These are phyloP conservation scores for Silene uniflora DNA, from an alignment of 148 eudicot genomes.

Conservation along the genomic window DNA sequence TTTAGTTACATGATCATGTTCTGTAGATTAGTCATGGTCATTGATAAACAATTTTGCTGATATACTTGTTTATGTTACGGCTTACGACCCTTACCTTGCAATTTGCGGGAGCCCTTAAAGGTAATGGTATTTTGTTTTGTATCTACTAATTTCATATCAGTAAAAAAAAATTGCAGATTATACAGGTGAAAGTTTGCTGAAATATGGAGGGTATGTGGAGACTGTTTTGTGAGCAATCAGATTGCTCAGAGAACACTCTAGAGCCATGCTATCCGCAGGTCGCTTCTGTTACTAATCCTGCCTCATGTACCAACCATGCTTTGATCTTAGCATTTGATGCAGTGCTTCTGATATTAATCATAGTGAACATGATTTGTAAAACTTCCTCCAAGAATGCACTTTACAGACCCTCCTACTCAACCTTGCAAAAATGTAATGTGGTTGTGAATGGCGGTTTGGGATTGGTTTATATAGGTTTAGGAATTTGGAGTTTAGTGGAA, in stretches of 20 bases:
- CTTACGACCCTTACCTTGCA: too few species aligned
- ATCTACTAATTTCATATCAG: neutral
- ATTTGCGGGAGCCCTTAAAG: too few species aligned
- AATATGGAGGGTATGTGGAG: slow-evolving; percentile 32
- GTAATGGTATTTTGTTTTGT: neutral
- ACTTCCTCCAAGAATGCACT: slow-evolving; percentile 27
- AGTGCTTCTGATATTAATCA: slow-evolving; percentile 42
- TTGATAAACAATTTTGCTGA: too few species aligned
- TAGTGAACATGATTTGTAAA: slow-evolving; percentile 39
- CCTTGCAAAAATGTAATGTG: slow-evolving; percentile 36
- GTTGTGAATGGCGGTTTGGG: slow-evolving; percentile 52
- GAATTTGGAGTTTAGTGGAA: slow-evolving; percentile 41
- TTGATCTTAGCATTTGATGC: slow-evolving; percentile 45
- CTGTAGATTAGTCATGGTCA: too few species aligned
- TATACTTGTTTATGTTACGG: too few species aligned
- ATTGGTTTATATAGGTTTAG: slow-evolving; percentile 39
- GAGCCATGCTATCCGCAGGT: slow-evolving; percentile 35
- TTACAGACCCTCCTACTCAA: slow-evolving; percentile 21
- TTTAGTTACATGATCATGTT: too few species aligned
- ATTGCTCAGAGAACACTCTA: slow-evolving; percentile 24
- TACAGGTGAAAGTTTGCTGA: neutral
- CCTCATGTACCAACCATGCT: slow-evolving; percentile 71
- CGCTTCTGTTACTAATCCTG: slow-evolving; percentile 35
- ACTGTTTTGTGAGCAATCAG: slow-evolving; percentile 26
- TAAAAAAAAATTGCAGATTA: neutral